Evolutionary conservation across 331 rosid species (phyloP), one percentile per base, ranked within the genome.

Genomic region (Arachis monticola): DNA sequence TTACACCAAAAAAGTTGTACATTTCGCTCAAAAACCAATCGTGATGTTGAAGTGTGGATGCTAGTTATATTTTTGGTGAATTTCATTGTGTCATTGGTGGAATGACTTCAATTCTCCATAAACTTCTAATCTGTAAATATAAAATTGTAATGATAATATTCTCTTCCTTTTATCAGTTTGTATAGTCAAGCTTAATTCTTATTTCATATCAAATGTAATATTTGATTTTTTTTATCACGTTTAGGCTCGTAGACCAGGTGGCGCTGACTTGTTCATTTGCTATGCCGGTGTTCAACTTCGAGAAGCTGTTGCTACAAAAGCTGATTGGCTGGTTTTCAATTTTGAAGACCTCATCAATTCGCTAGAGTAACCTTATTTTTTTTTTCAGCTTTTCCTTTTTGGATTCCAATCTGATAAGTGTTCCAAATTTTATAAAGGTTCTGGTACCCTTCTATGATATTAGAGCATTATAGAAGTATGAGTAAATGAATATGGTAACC

Each of bases 231-330:
- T 10, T 60, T 41, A 6, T 27, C 22, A 4, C 53, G 11, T 68
- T 10, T 80, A 93, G 97, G 96, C 94, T 46, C 89, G 95, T 60
- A 80, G 81, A 79, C 95, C 96, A 1, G 97, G 91, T 58, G 98
- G 98, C 64, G 98, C 98, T 4, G 93, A 93, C 79, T 5, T 88
- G 86, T 93, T 89, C 83, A 66, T 93, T 13, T 93, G 97, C 85
- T 89, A 89, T 35, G 96, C 86, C 6, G 97, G 98, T 61, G 94
- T 93, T 77, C 91, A 89, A 80, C 87, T 81, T 48, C 91, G 98
- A 53, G 88, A 85, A 55, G 84, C 91, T 61, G 97, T 93, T 38
- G 97, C 97, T 4, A 87, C 76, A 10, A 87, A 91, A 76, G 96
- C 98, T 48, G 96, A 88, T 80, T 93, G 98, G 98, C 83, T 93